A percentile compares a stretch with the other conserved stretches of the same genome.
phyloP scores from a whole-genome alignment of 2,329 filamentous ascomycete species.

The Aureobasidium sp. region DNA sequence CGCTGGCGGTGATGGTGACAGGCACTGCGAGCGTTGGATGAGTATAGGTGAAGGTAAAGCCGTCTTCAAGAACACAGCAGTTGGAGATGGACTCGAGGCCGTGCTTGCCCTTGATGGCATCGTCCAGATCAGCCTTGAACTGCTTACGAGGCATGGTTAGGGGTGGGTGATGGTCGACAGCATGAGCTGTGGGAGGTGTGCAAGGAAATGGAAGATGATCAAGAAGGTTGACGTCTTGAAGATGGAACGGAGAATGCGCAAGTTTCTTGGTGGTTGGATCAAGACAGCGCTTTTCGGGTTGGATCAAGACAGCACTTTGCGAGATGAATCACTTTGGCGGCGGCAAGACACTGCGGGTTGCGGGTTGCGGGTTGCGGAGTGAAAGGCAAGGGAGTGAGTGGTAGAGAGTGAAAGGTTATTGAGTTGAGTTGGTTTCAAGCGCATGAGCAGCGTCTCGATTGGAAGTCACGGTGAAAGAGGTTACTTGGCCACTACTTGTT shows the following conservation, averaged over 20 bases:
- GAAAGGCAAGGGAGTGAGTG: background rate
- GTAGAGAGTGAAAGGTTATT: background rate
- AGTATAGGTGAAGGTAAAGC: constrained; percentile 55
- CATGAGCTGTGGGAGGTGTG: background rate
- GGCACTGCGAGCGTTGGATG: constrained; percentile 17
- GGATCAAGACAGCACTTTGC: too few species aligned
- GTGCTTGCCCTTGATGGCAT: constrained; percentile 22
- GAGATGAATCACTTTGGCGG: background rate
- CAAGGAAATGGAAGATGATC: background rate
- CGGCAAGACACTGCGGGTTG: background rate
- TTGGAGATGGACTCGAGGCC: constrained; percentile 39
- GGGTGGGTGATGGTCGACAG: background rate
- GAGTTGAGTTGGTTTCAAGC: background rate
- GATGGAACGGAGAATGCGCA: background rate
- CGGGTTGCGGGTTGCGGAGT: background rate
- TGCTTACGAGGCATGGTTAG: constrained; percentile 53
- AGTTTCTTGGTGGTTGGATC: background rate
- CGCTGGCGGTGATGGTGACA: constrained; percentile 8
- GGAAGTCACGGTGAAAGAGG: background rate
- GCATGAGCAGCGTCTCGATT: background rate
- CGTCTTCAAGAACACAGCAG: constrained; percentile 55
- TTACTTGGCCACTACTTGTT: background rate
- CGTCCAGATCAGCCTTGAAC: constrained; percentile 52
- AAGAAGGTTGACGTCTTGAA: constrained; percentile 5
- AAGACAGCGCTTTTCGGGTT: background rate